Evolutionary conservation across 164 flowering plant genomes (phyloP).

Genomic region (Aristolochia contorta): DNA sequence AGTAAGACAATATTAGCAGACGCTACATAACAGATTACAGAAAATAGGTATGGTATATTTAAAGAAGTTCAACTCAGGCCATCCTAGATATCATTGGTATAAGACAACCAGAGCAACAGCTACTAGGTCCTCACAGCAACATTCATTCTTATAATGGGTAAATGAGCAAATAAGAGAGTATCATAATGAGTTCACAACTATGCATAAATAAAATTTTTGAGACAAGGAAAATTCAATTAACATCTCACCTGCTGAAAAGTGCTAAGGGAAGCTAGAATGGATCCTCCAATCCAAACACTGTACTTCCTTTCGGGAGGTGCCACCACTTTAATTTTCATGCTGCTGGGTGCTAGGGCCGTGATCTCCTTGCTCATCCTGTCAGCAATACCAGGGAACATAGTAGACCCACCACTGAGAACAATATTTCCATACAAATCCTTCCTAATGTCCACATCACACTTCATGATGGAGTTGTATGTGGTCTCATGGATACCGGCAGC

Average conservation of each 20-base stretch:
- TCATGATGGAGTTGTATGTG: slow-evolving; percentile 33
- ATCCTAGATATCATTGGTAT: too few relatives aligned
- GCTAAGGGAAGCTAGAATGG: slow-evolving; percentile 34
- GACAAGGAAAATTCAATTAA: neutral
- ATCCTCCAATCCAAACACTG: slow-evolving; percentile 37
- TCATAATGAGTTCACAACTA: too few relatives aligned
- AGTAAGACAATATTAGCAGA: too few relatives aligned
- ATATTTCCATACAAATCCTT: slow-evolving; percentile 34
- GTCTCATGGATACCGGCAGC: slow-evolving; percentile 36
- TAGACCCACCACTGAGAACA: slow-evolving; percentile 35
- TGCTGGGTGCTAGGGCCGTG: slow-evolving; percentile 32
- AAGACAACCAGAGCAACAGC: too few relatives aligned
- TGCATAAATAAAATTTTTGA: too few relatives aligned
- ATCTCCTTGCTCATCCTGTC: slow-evolving; percentile 36
- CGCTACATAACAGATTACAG: too few relatives aligned
- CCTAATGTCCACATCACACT: slow-evolving; percentile 34
- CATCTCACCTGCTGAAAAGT: slow-evolving; percentile 30
- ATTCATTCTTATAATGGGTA: too few relatives aligned
- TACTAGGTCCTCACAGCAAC: too few relatives aligned
- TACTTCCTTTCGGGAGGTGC: slow-evolving; percentile 38
- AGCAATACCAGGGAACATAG: slow-evolving; percentile 34
- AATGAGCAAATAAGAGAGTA: too few relatives aligned
- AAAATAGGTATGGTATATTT: neutral
- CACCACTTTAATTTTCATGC: slow-evolving; percentile 37
- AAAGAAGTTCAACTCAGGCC: too few relatives aligned